These are phyloP conservation scores for Pichia sp. DNA, from an alignment of 1,139 yeast genomes.

Conservation along the genomic window DNA sequence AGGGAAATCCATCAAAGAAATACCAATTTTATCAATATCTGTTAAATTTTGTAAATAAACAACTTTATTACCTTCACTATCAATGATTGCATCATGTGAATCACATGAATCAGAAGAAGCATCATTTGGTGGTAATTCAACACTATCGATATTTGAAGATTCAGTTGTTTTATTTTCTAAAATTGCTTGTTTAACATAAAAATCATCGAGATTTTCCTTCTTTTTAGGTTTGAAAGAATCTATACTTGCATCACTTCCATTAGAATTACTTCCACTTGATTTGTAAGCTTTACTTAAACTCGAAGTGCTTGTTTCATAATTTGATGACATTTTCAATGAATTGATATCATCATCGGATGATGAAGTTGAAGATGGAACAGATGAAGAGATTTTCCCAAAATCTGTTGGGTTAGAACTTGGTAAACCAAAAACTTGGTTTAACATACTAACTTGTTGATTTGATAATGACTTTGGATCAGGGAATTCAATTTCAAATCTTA, in stretches of 20 bases:
- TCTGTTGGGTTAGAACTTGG: not conserved
- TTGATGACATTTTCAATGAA: constrained; percentile 4
- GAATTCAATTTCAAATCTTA: constrained; percentile 46
- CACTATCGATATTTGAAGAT: not conserved
- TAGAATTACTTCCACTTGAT: not conserved
- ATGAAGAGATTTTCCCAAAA: not conserved
- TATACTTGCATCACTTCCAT: constrained; percentile 2
- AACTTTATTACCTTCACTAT: not conserved
- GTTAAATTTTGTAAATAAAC: constrained; percentile 6
- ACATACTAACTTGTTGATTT: constrained; percentile 31
- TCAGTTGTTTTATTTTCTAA: not conserved
- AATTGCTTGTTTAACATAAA: not conserved
- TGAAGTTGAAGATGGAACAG: constrained; percentile 1
- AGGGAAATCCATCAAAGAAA: constrained; percentile 6
- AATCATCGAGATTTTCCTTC: not conserved
- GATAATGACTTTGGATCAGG: constrained; percentile 36
- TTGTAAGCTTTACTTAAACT: constrained; percentile 2
- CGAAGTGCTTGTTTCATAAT: constrained; percentile 5
- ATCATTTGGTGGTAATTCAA: not conserved
- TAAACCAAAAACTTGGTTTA: constrained; percentile 27
- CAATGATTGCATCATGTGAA: not conserved
- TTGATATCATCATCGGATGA: not conserved
- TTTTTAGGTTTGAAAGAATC: not conserved
- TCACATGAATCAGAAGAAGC: not conserved
- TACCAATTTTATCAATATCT: constrained; percentile 7